Evolutionary conservation across 164 flowering plant species (phyloP), one percentile per base, ranked within the genome.

Genomic region (Aristolochia contorta): DNA sequence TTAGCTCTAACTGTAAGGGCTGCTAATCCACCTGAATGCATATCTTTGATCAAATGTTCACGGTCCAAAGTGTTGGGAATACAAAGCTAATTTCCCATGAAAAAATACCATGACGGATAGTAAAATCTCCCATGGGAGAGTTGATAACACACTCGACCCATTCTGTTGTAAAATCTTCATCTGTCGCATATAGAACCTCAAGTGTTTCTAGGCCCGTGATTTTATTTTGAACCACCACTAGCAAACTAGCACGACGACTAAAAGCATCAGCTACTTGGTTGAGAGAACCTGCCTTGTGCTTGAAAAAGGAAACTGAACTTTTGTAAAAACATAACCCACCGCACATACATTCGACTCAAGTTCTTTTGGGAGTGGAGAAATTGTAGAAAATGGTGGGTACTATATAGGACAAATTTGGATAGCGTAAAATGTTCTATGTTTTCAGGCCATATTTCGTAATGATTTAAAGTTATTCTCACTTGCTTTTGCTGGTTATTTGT

Each of bases 351-450:
- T 8, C n/a, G 7, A 25, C 47, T 41, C 6, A 58, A 19, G 12
- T 41, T 41, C 61, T 58, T 58, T 43, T 58, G 61, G 19, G 61
- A 37, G 21, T 47, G 21, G 32, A 60, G 21, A 47, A 21, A 60
- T 3, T 24, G 16, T 2, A 60, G 21, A 18, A 54, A 32, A 15
- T n/a, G n/a, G n/a, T n/a, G n/a, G n/a, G n/a, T n/a, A n/a, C n/a
- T n/a, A n/a, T n/a, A n/a, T n/a, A n/a, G n/a, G n/a, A n/a, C 27
- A 30, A 57, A 57, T 33, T 57, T 47, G 13, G n/a, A n/a, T n/a
- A n/a, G n/a, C n/a, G n/a, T n/a, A n/a, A n/a, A n/a, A n/a, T n/a
- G n/a, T n/a, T n/a, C n/a, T n/a, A n/a, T n/a, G n/a, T n/a, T n/a
- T n/a, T n/a, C n/a, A n/a, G n/a, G n/a, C n/a, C n/a, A n/a, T n/a